Base-by-base conservation (phyloP, 225 moss, liverwort and hornwort species). In the Polytrichum formosum region DNA sequence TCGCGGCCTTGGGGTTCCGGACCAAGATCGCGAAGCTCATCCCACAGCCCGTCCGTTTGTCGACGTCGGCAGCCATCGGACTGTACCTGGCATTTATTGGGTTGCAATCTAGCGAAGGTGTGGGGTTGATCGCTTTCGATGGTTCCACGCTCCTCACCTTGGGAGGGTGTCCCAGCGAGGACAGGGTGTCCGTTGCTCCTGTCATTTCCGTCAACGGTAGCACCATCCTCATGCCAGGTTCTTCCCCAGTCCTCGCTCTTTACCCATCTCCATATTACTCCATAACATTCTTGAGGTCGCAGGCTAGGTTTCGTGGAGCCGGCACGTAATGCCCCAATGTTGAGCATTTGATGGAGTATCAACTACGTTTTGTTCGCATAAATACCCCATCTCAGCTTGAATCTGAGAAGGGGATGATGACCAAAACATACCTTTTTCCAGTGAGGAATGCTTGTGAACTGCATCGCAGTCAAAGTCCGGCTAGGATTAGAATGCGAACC, bases 31-130 rank as follows among this genome's bases (percentile, higher is more conserved):
- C 96, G 7, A 91, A 92, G 82, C 79, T 88, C 71, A 92, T 97
- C 23, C 96, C 96, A 0, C 73, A 54, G 6, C 96, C 96, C 0
- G 94, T 97, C 19, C 90, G 96, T 5, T 56, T 92, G 2, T 91
- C 96, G 0, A 94, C 96, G 0, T 91, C 92, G 0, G 96, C 94
- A 0, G 96, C 88, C 16, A 97, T 97, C 20, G 96, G 96, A 4
- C 64, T 97, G 16, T 97, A 82, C 63, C 69, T 97, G 74, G 96
- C 96, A 9, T 92, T 92, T 31, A 97, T 97, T 1, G 94, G 96
- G 5, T 78, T 97, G 56, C 96, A 97, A 58, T 62, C 79, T 5
- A 90, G 89, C 26, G 86, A 97, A 54, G 96, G 96, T 17, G 93
- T 97, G 31, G 96, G 96, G 6, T 68, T 97, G 27, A 62, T 97